These are phyloP conservation scores for Clavispora carvajalis DNA, from an alignment of 805 yeast species.

Conservation along the genomic window DNA sequence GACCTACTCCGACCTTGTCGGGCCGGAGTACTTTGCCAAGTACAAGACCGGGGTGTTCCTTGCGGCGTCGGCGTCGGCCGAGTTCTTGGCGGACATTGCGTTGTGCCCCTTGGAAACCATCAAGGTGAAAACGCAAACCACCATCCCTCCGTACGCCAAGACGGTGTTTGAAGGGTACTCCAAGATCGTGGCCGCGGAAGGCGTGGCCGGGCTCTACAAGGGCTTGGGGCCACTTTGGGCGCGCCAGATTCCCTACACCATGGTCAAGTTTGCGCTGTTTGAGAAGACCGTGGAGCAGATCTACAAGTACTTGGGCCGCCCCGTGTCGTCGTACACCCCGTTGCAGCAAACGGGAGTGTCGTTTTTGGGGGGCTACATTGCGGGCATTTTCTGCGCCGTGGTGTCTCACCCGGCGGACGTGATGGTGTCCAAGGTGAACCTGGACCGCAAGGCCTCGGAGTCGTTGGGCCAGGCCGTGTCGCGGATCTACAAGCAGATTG, in stretches of 20 bases:
- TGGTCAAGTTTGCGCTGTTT: conserved; percentile 94
- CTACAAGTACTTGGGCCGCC: conserved; percentile 66
- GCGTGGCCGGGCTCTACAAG: conserved; percentile 72
- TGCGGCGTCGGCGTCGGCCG: conserved; percentile 90
- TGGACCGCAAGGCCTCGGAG: conserved; percentile 63
- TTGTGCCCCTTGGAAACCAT: conserved; percentile 94
- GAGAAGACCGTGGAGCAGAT: conserved; percentile 84
- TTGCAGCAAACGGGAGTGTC: conserved; percentile 90
- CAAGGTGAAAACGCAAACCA: conserved; percentile 90
- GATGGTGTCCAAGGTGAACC: conserved; percentile 89
- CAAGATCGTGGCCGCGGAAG: conserved; percentile 62
- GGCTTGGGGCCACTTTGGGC: conserved; percentile 92
- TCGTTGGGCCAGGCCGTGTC: conserved; percentile 58
- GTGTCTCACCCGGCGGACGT: conserved; percentile 99
- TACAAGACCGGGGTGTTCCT: conserved; percentile 72
- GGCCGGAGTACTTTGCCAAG: conserved; percentile 54
- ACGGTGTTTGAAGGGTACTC: conserved; percentile 61
- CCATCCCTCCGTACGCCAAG: conserved; percentile 77
- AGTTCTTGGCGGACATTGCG: conserved; percentile 83
- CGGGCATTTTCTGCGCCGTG: conserved; percentile 94
- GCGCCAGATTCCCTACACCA: conserved; percentile 97
- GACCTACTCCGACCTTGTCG: conserved; percentile 61
- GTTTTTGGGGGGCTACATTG: conserved; percentile 92
- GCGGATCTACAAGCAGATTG: conserved; percentile 77
- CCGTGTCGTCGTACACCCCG: conserved; percentile 64